Percentiles rank a stretch among this genome's conserved stretches.
These are phyloP conservation scores for Goffeauzyma gilvescens DNA, from an alignment of 768 basidiomycete species.

Conservation along the genomic window DNA sequence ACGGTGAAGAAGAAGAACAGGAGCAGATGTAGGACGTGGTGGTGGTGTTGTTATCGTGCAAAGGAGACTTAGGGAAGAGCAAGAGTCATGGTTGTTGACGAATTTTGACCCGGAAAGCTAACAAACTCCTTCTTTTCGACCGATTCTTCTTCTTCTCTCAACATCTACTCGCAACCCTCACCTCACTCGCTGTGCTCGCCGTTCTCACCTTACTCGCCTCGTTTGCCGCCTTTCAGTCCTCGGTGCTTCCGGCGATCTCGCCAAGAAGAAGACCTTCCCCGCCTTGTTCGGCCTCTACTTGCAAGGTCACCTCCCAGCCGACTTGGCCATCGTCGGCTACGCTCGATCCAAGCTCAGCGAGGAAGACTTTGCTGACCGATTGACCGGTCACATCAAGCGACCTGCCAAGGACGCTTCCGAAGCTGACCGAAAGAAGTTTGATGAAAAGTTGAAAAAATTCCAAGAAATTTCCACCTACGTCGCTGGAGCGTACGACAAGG, in stretches of 20 bases:
- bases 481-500: conserved; percentile 73
- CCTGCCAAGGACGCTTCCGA: conserved; percentile 39
- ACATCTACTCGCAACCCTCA: not conserved
- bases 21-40: too few relatives aligned
- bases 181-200: not conserved
- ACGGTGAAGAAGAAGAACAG: too few relatives aligned
- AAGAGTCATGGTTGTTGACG: not conserved
- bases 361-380: conserved; percentile 63
- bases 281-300: conserved; percentile 79
- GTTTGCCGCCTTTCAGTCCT: conserved; percentile 38
- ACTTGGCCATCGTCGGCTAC: conserved; percentile 82
- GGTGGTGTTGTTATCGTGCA: not conserved
- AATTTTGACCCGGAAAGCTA: not conserved
- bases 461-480: conserved; percentile 62
- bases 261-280: conserved; percentile 99
- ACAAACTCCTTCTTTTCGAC: not conserved
- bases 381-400: conserved; percentile 68
- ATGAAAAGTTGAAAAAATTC: conserved; percentile 55
- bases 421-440: conserved; percentile 37
- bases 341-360: conserved; percentile 41
- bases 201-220: not conserved
- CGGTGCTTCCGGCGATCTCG: conserved; percentile 90
- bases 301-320: conserved; percentile 59
- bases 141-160: not conserved
- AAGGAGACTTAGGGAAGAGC: too few relatives aligned